Evolutionary conservation across 805 yeast species (phyloP), one percentile per base, ranked within the genome.

Genomic region (Candida corydali): DNA sequence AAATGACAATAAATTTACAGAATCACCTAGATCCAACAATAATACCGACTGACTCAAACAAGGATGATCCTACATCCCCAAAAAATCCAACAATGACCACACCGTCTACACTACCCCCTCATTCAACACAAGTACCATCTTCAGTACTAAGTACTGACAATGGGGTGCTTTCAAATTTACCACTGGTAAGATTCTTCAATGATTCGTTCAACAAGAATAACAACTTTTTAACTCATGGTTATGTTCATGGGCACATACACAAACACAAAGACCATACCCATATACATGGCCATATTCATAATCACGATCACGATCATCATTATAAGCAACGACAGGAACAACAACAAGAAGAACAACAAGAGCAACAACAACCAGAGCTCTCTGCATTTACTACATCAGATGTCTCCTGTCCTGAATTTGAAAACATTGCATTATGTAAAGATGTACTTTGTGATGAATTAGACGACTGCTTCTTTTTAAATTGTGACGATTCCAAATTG

Each of bases 211-310:
- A 8, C 24, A 22, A 22, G 24, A 22, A 37, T 15, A 20, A 16
- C 17, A 20, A 26, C 14, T 17, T 35, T 5, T 28, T 39, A 30
- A 57, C 65, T 18, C 76, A 73, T 40, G 82, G 82, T 15, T 64
- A 73, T n/a, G 78, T 78, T 12, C 85, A 78, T 55, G 85, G 85
- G 3, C 85, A 78, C 47, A 76, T 78, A 15, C 84, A 78, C 55
- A 76, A 74, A 47, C 80, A 75, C 50, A 65, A 70, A 39, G 77
- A 75, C 47, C 72, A 78, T 49, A 76, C 82, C 5, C 78, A 77
- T 46, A 76, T 78, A 24, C 84, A 78, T 50, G 85, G 85, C n/a
- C 85, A 78, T 49, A 73, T 78, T 20, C 85, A 78, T 49, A 75
- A 65, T 42, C 70, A 65, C 37, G 69, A 62, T 36, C 67, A 64